Evolutionary conservation across 2,329 filamentous ascomycete species (phyloP), one percentile per base, ranked within the genome.

Genomic region (Colletotrichum graminicola): DNA sequence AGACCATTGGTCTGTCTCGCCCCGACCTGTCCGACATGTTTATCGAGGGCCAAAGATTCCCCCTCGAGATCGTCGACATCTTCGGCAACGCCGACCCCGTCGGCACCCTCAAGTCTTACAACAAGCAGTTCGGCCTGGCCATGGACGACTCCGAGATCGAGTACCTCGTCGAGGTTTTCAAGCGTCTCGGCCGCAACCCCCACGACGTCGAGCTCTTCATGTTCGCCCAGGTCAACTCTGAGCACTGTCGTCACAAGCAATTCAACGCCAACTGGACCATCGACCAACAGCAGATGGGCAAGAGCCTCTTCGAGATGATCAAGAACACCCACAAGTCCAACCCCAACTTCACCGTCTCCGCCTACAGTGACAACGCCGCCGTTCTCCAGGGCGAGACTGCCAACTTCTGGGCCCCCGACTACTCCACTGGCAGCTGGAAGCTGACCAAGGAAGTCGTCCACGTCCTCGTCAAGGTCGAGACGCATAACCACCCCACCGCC

Each of bases 191-290:
- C 73, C 85, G 91, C 47, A 84, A 88, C 60, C 94, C 94, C 1
- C 92, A 94, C 72, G 96, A 98, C 80, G 93, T 98, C 55, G 96
- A 99, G 83, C 87, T 98, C 29, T 98, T 98, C 87, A 98, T 98
- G 96, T 99, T 98, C 81, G 95, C 95, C 21, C 96, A 99, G 83
- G 95, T 99, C 80, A 98, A 98, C 85, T 98, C 95, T 3, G 96
- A 99, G 86, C 95, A 98, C 82, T 97, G 87, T 75, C 85, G 87
- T 32, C 87, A 89, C 80, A 97, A 98, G 85, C 93, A 97, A 77
- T 99, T 99, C 88, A 99, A 99, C 81, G 95, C 96, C 36, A 92
- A 91, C 71, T 99, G 96, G 94, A 96, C 92, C 21, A 97, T 99
- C 76, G 95, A 99, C 80, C 95, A 95, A 63, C 86, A 92, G 75